Evolutionary conservation across 345 rosid species (phyloP).

Genomic region (Dimocarpus longan): DNA sequence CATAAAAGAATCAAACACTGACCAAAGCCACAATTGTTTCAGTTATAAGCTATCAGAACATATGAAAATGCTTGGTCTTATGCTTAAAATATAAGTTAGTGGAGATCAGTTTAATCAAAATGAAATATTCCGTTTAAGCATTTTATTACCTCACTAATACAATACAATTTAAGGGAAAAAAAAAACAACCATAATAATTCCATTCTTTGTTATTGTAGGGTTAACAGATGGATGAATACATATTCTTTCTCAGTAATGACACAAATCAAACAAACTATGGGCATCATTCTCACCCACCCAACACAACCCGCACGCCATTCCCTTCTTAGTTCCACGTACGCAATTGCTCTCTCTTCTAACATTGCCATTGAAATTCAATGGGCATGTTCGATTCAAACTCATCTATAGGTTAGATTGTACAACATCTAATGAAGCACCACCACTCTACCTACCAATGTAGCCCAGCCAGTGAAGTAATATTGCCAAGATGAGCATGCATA

Average conservation of each 20-base stretch:
- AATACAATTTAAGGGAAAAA: too few species aligned
- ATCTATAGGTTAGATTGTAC: not conserved
- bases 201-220: not conserved
- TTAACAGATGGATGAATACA: not conserved
- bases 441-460: conserved; percentile 62
- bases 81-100: not conserved
- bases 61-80: too few species aligned
- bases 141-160: not conserved
- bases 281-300: not conserved
- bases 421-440: not conserved
- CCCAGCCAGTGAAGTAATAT: conserved; percentile 80
- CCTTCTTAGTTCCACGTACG: not conserved
- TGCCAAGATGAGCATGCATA: conserved; percentile 82
- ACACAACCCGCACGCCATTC: not conserved
- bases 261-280: conserved; percentile 1
- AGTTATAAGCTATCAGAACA: too few species aligned
- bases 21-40: too few species aligned
- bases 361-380: too few species aligned
- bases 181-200: not conserved
- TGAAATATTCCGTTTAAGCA: too few species aligned
- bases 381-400: not conserved
- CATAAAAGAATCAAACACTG: too few species aligned
- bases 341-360: not conserved
- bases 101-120: not conserved
- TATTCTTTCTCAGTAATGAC: not conserved